Evolutionary conservation across 257 asterid genomes (phyloP), one percentile per base, ranked within the genome.

Genomic region (Haberlea rhodopensis): DNA sequence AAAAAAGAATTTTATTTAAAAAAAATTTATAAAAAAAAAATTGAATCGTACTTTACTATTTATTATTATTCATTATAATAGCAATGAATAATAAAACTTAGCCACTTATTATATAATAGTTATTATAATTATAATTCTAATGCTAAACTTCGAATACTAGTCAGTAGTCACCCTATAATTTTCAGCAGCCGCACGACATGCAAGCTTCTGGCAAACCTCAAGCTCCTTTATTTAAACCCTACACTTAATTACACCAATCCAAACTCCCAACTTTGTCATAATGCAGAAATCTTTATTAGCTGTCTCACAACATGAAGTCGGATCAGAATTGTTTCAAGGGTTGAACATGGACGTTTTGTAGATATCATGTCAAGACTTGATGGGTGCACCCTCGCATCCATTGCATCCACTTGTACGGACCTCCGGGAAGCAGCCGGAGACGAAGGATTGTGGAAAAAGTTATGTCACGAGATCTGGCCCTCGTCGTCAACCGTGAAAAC

Each of bases 351-450:
- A 54, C 21, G 48, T 70, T 20, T 70, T 24, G 29, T 61, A 5
- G 26, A 70, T 13, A 61, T 70, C 59, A 37, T 69, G 73, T 60
- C 73, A 5, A 51, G 67, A 37, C n/a, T n/a, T n/a, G n/a, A n/a
- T n/a, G n/a, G n/a, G n/a, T n/a, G n/a, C n/a, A n/a, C n/a, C n/a
- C n/a, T 69, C 7, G 46, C 68, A 29, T 29, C 73, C 46, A 19
- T 5, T 0, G 62, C 68, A 45, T 15, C 68, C 8, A 32, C 73
- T 11, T 51, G 68, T 55, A n/a, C 25, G 5, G 27, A 53, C 57
- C 54, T 60, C 9, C 22, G 57, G 23, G 56, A 32, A 1, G 68
- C 73, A 23, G 45, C 62, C 20, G 18, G 8, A 52, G 62, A n/a
- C n/a, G n/a, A n/a, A n/a, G n/a, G n/a, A n/a, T n/a, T n/a, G n/a